These are phyloP conservation scores for Curvularia eragrostidis DNA, from an alignment of 2,329 filamentous ascomycete genomes.

Conservation along the genomic window DNA sequence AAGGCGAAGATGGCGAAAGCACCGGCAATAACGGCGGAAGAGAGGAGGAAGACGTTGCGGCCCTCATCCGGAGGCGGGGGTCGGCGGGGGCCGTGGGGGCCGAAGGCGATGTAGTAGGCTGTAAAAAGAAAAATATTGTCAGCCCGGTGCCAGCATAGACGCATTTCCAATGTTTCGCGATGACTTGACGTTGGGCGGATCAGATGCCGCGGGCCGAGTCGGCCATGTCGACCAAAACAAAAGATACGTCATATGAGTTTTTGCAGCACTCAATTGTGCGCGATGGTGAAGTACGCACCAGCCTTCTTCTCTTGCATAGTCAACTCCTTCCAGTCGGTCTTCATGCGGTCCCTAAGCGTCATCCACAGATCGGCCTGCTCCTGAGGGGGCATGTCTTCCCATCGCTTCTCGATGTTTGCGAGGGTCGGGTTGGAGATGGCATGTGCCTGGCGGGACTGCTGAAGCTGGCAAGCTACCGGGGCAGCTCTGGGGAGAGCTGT, in stretches of 20 bases:
- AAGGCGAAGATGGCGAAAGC: conserved; percentile 74
- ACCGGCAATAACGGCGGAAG: conserved; percentile 69
- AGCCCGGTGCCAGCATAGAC: conserved; percentile 28
- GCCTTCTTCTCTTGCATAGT: conserved; percentile 99
- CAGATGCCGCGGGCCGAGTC: conserved; percentile 27
- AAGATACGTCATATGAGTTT: conserved; percentile 41
- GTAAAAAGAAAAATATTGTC: conserved; percentile 36
- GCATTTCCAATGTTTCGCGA: conserved; percentile 17
- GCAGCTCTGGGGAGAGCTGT: conserved; percentile 41
- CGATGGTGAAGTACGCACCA: conserved; percentile 68
- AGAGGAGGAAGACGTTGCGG: conserved; percentile 78
- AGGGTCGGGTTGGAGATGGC: conserved; percentile 98
- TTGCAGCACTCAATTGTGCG: conserved; percentile 21
- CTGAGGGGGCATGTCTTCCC: conserved; percentile 96
- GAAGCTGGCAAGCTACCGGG: conserved; percentile 52
- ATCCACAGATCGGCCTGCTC: conserved; percentile 99
- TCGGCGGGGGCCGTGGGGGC: conserved; percentile 91
- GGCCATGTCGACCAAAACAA: conserved; percentile 30
- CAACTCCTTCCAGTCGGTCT: conserved; percentile 94
- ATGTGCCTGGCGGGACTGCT: conserved; percentile 73
- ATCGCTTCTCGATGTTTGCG: conserved; percentile 98
- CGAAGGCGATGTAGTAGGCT: conserved; percentile 99
- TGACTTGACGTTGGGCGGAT: conserved; percentile 19
- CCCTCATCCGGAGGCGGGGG: conserved; percentile 82
- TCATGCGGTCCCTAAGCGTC: conserved; percentile 97